A percentile compares a stretch with the other conserved stretches of the same genome.
These are phyloP conservation scores for Wickerhamiella lipophila DNA, from an alignment of 805 yeast species.

Conservation along the genomic window DNA sequence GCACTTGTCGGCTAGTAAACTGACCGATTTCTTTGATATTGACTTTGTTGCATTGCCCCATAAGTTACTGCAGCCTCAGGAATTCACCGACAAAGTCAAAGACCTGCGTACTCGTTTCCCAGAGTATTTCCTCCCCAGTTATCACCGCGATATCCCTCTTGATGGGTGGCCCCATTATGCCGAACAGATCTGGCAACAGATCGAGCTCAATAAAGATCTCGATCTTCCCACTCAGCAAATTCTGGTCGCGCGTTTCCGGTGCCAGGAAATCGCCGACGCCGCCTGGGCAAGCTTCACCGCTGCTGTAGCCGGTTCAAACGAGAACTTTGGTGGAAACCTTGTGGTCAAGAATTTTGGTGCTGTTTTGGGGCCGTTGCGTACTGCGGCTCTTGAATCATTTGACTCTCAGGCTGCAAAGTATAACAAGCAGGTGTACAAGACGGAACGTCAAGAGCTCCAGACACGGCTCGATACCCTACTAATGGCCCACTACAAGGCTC, in stretches of 20 bases:
- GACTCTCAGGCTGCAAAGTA: slow-evolving; percentile 71
- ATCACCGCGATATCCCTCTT: slow-evolving; percentile 77
- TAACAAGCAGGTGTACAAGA: slow-evolving; percentile 48
- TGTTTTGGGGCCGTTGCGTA: slow-evolving; percentile 35
- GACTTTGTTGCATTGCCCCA: slow-evolving; percentile 74
- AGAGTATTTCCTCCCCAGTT: slow-evolving; percentile 44
- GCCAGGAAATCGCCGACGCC: slow-evolving; percentile 68
- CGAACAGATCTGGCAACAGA: slow-evolving; percentile 85
- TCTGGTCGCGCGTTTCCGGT: slow-evolving; percentile 83
- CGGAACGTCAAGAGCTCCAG: slow-evolving; percentile 41
- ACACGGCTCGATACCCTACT: slow-evolving; percentile 35
- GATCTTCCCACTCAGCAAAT: slow-evolving; percentile 96
- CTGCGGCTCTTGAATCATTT: slow-evolving; percentile 39
- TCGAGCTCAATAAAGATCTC: slow-evolving; percentile 81
- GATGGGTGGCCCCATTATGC: slow-evolving; percentile 96
- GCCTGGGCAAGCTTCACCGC: slow-evolving; percentile 36
- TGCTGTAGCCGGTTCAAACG: slow-evolving; percentile 27
- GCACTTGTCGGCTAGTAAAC: slow-evolving; percentile 39
- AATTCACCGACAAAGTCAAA: slow-evolving; percentile 49
- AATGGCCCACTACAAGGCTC: slow-evolving; percentile 34
- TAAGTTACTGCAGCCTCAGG: slow-evolving; percentile 65
- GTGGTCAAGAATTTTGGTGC: slow-evolving; percentile 23
- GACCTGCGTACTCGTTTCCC: slow-evolving; percentile 50
- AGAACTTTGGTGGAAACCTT: slow-evolving; percentile 18
- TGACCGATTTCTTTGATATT: slow-evolving; percentile 73